Base-by-base conservation (phyloP, 495 filamentous ascomycete genomes). In the Pyrenula aspistea region DNA sequence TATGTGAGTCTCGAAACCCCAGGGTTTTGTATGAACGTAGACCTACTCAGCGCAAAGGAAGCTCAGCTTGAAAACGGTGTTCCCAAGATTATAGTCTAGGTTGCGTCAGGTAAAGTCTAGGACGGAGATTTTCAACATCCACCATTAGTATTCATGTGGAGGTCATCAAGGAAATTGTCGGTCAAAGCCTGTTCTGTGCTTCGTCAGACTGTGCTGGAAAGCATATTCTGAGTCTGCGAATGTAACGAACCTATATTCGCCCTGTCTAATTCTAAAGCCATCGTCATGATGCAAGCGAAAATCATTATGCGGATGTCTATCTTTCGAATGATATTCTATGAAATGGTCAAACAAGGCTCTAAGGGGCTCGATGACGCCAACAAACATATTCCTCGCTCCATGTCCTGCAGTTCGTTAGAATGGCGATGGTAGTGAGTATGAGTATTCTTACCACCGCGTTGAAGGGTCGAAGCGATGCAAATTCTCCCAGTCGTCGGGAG, bases 71-170 rank as follows among this genome's bases (percentile, higher is more conserved):
- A 81, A 87, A 31, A 86, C 80, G 1, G 81, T 82, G 60, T 79
- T 79, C 0, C 81, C 84, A 49, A 80, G 74, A 61, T 90, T 89
- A 68, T 87, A 89, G 71, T 82, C 83, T n/a, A n/a, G n/a, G n/a
- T n/a, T n/a, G n/a, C n/a, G n/a, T n/a, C n/a, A n/a, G n/a, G n/a
- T n/a, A n/a, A n/a, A n/a, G n/a, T n/a, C n/a, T n/a, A n/a, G n/a
- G n/a, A n/a, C n/a, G n/a, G n/a, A n/a, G n/a, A n/a, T n/a, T n/a
- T n/a, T n/a, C n/a, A n/a, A n/a, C n/a, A n/a, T n/a, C n/a, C n/a
- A n/a, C n/a, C n/a, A 59, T 88, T 83, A 15, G 82, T 87, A 48
- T 67, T 79, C 22, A 87, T 61, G 2, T 75, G 63, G 12, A 79
- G 61, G 56, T 78, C 73, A 42, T 15, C 65, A 2, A 87, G 73